Evolutionary conservation across 148 eudicot genomes (phyloP).

Genomic region (Suaeda aralocaspica): DNA sequence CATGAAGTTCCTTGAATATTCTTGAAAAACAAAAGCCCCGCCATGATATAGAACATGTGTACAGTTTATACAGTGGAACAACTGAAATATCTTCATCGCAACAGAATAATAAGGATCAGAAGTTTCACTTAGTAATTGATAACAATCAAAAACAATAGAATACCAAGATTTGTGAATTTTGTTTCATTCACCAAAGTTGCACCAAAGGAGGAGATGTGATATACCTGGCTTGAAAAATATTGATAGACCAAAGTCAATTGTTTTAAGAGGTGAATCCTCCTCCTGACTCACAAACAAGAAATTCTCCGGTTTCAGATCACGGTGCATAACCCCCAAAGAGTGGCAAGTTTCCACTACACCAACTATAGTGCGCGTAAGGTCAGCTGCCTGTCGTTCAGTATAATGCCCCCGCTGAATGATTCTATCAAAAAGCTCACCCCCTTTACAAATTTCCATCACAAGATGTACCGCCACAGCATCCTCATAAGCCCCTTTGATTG

Average conservation of each 20-base stretch:
- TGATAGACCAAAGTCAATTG: constrained; percentile 60
- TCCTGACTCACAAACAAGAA: constrained; percentile 49
- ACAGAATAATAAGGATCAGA: background rate
- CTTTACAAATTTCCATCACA: constrained; percentile 56
- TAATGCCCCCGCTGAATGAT: constrained; percentile 55
- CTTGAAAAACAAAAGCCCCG: too few relatives aligned
- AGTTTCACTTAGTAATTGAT: background rate
- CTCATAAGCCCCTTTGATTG: constrained; percentile 50
- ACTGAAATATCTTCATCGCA: background rate
- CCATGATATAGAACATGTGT: too few relatives aligned
- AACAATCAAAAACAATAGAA: background rate
- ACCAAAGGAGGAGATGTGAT: background rate
- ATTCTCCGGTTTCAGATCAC: constrained; percentile 58
- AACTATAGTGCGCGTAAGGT: constrained; percentile 44
- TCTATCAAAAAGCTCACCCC: constrained; percentile 64
- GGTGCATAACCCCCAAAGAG: constrained; percentile 60
- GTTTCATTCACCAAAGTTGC: background rate
- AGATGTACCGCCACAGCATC: constrained; percentile 58
- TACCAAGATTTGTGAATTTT: background rate
- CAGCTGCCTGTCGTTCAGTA: constrained; percentile 55
- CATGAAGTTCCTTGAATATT: too few relatives aligned
- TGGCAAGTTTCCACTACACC: constrained; percentile 59
- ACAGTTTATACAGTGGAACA: background rate
- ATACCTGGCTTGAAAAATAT: constrained; percentile 68
- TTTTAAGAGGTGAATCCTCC: constrained; percentile 56